Percentiles rank a stretch among this genome's conserved stretches.
Evolutionary conservation across 768 basidiomycete genomes (phyloP).

Genomic region (Boletales sp.): DNA sequence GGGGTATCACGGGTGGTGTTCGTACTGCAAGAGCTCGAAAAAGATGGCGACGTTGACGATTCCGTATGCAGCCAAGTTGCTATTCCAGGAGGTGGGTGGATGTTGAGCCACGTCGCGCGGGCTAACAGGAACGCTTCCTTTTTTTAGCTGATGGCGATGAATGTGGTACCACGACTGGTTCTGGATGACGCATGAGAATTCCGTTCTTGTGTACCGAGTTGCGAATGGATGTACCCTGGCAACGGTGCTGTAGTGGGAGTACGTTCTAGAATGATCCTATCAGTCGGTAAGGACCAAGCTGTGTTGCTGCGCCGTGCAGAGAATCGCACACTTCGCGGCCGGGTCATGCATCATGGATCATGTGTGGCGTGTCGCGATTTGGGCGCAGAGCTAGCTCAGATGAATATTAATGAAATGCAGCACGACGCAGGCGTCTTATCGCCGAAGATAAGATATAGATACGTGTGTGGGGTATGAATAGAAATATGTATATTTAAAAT

Average conservation of each 20-base stretch:
- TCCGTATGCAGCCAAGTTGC: constrained; percentile 91
- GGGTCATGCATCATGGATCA: constrained; percentile 6
- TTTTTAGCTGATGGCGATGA: constrained; percentile 90
- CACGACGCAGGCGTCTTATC: too few relatives aligned
- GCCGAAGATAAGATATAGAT: not conserved
- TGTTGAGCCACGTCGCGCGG: constrained; percentile 1
- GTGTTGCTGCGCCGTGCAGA: not conserved
- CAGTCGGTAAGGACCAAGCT: not conserved
- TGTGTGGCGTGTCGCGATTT: constrained; percentile 2
- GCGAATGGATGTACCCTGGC: not conserved
- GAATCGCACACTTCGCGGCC: not conserved
- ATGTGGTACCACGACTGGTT: constrained; percentile 85
- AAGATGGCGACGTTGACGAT: constrained; percentile 94
- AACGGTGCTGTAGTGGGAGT: constrained; percentile 6
- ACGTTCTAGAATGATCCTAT: not conserved
- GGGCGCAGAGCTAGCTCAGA: not conserved
- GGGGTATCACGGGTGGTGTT: constrained; percentile 94
- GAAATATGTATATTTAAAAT: too few relatives aligned
- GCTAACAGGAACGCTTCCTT: not conserved
- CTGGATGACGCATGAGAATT: constrained; percentile 67
- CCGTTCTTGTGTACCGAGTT: not conserved
- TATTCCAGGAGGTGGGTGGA: constrained; percentile 78
- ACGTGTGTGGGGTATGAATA: too few relatives aligned
- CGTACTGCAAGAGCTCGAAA: constrained; percentile 98
- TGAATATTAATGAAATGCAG: too few relatives aligned